Evolutionary conservation across 306 rosid species (phyloP).

Genomic region (Arachis stenosperma): DNA sequence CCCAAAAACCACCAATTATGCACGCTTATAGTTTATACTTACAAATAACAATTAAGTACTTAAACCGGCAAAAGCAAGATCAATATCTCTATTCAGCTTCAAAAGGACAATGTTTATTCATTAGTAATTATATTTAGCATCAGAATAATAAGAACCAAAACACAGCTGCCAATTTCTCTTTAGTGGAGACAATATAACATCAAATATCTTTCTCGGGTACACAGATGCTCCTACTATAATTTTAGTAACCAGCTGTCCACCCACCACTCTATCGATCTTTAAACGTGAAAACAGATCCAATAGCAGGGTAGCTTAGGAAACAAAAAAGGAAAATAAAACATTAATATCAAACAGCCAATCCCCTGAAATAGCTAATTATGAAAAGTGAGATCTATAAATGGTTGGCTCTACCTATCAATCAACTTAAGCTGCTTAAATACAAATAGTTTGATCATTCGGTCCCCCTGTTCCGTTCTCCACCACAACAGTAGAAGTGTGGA

Average conservation of each 20-base stretch:
- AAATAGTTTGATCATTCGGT: constrained; percentile 36
- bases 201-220: not conserved
- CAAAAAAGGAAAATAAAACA: constrained; percentile 30
- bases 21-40: not conserved
- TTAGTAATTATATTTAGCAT: constrained; percentile 16
- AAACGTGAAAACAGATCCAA: constrained; percentile 13
- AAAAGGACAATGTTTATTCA: not conserved
- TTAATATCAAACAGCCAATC: constrained; percentile 16
- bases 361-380: constrained; percentile 19
- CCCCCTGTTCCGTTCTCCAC: constrained; percentile 43
- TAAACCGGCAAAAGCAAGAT: not conserved
- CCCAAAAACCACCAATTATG: not conserved
- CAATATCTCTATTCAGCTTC: not conserved
- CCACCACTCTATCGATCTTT: constrained; percentile 34
- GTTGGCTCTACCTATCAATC: constrained; percentile 26
- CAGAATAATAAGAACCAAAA: not conserved
- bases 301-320: constrained; percentile 24
- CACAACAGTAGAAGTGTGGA: constrained; percentile 54
- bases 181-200: constrained; percentile 26
- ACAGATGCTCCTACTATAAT: no score
- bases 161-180: constrained; percentile 12
- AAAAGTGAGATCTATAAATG: constrained; percentile 16
- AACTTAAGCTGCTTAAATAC: constrained; percentile 22
- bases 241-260: not conserved
- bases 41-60: not conserved